phyloP scores from a whole-genome alignment of 768 basidiomycete genomes.

The Xerocomellus intermedius region DNA sequence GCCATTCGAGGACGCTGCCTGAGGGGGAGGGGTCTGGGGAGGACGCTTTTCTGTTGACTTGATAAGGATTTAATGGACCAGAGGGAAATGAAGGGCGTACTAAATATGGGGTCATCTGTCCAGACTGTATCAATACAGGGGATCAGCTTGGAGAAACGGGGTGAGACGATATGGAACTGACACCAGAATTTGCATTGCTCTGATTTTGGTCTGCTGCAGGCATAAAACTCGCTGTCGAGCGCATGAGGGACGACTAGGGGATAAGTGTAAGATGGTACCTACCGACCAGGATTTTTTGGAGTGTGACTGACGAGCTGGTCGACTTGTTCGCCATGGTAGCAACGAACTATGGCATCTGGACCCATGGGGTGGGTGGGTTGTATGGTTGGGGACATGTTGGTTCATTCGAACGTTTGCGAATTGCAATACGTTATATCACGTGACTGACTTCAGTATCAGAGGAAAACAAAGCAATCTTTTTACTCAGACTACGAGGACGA shows the following conservation, averaged over 20 bases:
- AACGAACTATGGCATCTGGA: slow-evolving; percentile 33
- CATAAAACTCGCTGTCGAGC: slow-evolving; percentile 35
- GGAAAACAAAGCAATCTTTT: too few species aligned
- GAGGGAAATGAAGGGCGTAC: not conserved
- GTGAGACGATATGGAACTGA: slow-evolving; percentile 15
- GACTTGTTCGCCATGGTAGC: slow-evolving; percentile 32
- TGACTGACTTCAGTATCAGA: slow-evolving; percentile 1
- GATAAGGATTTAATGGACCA: not conserved
- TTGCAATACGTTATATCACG: slow-evolving; percentile 14
- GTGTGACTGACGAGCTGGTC: slow-evolving; percentile 32
- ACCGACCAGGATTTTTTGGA: slow-evolving; percentile 36
- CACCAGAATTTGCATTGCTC: slow-evolving; percentile 36
- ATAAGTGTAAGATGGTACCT: slow-evolving; percentile 5
- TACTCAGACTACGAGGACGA: not conserved
- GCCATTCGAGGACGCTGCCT: not conserved
- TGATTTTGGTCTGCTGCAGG: slow-evolving; percentile 27
- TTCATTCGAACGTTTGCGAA: not conserved
- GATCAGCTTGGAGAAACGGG: not conserved
- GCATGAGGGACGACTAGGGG: not conserved
- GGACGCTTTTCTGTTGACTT: not conserved
- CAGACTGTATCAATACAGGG: slow-evolving; percentile 29
- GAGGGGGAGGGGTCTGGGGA: not conserved
- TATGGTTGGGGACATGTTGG: not conserved
- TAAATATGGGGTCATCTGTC: slow-evolving; percentile 28
- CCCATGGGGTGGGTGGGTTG: slow-evolving; percentile 27